Base-by-base conservation (phyloP, 148 eudicot species). In the Camellia japonica region DNA sequence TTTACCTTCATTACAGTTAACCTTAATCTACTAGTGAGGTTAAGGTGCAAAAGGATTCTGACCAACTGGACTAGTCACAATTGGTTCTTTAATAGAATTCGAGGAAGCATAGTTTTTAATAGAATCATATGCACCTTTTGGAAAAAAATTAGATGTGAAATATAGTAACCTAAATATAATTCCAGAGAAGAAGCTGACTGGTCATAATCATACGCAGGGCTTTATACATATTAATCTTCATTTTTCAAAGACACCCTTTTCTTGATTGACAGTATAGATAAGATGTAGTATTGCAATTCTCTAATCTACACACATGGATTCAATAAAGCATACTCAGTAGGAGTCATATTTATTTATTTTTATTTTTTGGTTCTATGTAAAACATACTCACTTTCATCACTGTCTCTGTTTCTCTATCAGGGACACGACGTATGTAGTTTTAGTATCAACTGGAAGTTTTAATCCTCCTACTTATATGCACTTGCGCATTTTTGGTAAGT, bases 381-480 rank as follows among this genome's bases (percentile, higher is more conserved):
- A 58, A 60, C 30, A 68, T 56, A 51, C 83, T 79, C 11, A 83
- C 38, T 66, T 79, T 59, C 52, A 30, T 49, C 6, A 38, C 66
- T 67, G 59, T 77, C 68, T 49, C 52, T 49, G 7, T 61, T 10
- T 71, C 76, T 75, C 16, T 78, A 75, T 71, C 68, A 86, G 89
- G 87, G 86, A 80, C 81, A 80, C 74, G 41, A 23, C 43, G 15
- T 85, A 79, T 82, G 96, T 87, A 59, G 95, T 89, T 65, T 83
- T 92, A 47, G 91, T 95, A 71, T 90, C 97, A 68, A 84, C 97
- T 55, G 97, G 99, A 83, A 95, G 99, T 80, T 95, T 89, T 80
- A 93, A 93, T 84, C 99, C 99, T 78, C 97, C 97, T 76, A 95
- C 99, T 79, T 87, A 88, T 74, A 95, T 95, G 99, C 99, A 95